Evolutionary conservation across 257 asterid species (phyloP).

Genomic region (Solanum commersonii): DNA sequence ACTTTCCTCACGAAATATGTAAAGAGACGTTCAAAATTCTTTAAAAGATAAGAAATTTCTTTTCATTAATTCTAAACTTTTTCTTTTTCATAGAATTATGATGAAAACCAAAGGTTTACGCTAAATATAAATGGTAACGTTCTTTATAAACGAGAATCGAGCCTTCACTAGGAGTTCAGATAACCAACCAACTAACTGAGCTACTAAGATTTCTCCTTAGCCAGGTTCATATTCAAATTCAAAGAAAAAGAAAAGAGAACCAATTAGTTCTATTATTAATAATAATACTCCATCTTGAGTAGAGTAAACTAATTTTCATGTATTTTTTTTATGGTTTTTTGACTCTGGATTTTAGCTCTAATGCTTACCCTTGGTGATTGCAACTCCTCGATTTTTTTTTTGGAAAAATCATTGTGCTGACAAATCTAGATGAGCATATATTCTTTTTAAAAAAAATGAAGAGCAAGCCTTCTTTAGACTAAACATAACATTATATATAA

Average conservation of each 20-base stretch:
- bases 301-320: background rate
- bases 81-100: background rate
- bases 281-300: background rate
- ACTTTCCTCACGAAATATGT: background rate
- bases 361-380: background rate
- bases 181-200: too few species aligned
- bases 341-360: background rate
- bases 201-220: background rate
- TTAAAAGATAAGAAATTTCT: background rate
- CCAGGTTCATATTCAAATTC: background rate
- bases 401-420: background rate
- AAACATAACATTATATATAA: background rate
- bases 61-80: background rate
- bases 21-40: background rate
- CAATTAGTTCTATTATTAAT: too few species aligned
- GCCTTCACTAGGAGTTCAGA: too few species aligned
- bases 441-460: background rate
- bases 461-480: background rate
- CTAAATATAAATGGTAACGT: background rate
- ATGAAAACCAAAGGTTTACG: background rate
- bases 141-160: background rate
- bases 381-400: background rate
- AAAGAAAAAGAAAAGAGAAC: background rate
- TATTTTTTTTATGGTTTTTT: background rate
- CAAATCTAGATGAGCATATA: background rate